phyloP scores from a whole-genome alignment of 805 yeast species.

The Monosporozyma servazzii region DNA sequence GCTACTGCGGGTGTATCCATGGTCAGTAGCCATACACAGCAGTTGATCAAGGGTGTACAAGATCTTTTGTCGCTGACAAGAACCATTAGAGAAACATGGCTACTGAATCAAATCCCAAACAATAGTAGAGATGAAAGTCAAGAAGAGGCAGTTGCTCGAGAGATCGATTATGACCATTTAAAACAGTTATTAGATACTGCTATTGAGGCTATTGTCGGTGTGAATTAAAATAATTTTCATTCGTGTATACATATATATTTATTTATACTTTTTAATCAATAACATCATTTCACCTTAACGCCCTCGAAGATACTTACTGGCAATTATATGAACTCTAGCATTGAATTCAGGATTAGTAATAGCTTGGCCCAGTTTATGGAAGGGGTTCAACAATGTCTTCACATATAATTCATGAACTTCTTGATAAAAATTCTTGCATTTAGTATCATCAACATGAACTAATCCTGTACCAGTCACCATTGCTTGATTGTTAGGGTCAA shows the following conservation, averaged over 20 bases:
- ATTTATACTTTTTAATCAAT: neutral
- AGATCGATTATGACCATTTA: constrained; percentile 11
- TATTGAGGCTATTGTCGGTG: constrained; percentile 15
- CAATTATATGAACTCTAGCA: constrained; percentile 41
- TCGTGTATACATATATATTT: neutral
- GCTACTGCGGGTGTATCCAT: constrained; percentile 24
- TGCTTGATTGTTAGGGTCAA: neutral
- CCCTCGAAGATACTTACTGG: constrained; percentile 54
- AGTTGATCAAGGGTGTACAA: constrained; percentile 27
- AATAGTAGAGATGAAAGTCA: constrained; percentile 2
- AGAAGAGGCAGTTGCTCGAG: neutral
- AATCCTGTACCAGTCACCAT: neutral
- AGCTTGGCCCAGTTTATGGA: constrained; percentile 67
- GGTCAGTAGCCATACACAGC: constrained; percentile 25
- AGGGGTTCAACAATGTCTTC: constrained; percentile 78
- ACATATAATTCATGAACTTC: constrained; percentile 85
- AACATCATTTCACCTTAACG: neutral
- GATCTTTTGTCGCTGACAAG: constrained; percentile 28
- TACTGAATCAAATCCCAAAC: constrained; percentile 26
- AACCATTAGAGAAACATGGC: constrained; percentile 29
- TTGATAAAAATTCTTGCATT: constrained; percentile 70
- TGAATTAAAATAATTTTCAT: neutral
- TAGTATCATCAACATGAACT: constrained; percentile 47
- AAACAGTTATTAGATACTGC: constrained; percentile 16
- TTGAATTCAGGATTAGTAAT: constrained; percentile 72